These are phyloP conservation scores for Sporisorium sorghi DNA, from an alignment of 1,284 basidiomycete genomes.

Conservation along the genomic window DNA sequence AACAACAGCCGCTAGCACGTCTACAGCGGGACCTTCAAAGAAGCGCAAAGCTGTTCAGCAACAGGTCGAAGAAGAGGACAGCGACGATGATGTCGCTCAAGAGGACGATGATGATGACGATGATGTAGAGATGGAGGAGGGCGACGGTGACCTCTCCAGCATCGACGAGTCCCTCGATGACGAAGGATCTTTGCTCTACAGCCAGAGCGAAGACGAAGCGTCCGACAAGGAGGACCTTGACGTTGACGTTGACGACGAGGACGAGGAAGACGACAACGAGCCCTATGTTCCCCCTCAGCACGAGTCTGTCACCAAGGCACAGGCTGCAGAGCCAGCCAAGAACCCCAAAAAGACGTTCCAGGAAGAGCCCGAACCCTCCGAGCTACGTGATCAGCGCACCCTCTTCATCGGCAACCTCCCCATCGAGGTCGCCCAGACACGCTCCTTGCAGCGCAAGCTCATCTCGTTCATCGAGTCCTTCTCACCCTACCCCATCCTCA, in stretches of 20 bases:
- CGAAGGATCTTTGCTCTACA: slow-evolving; percentile 36
- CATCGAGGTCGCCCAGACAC: slow-evolving; percentile 78
- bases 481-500: slow-evolving; percentile 56
- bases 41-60: slow-evolving; percentile 37
- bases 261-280: slow-evolving; percentile 44
- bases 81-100: slow-evolving; percentile 11
- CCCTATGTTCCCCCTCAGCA: slow-evolving; percentile 67
- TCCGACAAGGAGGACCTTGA: slow-evolving; percentile 29
- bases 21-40: slow-evolving; percentile 23
- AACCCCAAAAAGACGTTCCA: slow-evolving; percentile 54
- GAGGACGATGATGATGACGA: slow-evolving; percentile 21
- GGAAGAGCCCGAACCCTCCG: slow-evolving; percentile 49
- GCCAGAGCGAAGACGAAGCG: slow-evolving; percentile 28
- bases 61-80: slow-evolving; percentile 7
- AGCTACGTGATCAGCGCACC: slow-evolving; percentile 79
- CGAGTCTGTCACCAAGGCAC: slow-evolving; percentile 65
- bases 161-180: slow-evolving; percentile 38
- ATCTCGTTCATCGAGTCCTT: slow-evolving; percentile 67
- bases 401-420: slow-evolving; percentile 94
- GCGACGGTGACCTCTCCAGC: slow-evolving; percentile 44
- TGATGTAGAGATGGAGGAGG: slow-evolving; percentile 42
- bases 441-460: slow-evolving; percentile 67
- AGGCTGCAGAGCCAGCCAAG: slow-evolving; percentile 27
- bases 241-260: slow-evolving; percentile 36
- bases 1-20: neutral